phyloP scores from a whole-genome alignment of 768 basidiomycete species.

The Panaeolus cyanescens region DNA sequence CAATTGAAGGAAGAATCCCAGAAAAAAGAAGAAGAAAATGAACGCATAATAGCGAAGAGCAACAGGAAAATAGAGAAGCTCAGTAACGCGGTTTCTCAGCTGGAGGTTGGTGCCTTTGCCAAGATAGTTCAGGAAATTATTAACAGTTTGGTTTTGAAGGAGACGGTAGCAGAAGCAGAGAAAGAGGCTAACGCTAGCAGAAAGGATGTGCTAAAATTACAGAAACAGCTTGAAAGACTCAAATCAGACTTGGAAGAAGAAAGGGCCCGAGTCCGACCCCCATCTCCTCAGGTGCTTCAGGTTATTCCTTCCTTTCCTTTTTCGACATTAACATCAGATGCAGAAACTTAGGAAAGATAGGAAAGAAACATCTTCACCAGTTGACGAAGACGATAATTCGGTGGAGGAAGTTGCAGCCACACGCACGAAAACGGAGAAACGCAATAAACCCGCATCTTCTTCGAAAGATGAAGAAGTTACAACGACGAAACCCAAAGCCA shows the following conservation, averaged over 20 bases:
- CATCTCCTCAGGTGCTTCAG: constrained; percentile 19
- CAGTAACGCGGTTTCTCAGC: neutral
- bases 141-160: constrained; percentile 6
- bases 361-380: neutral
- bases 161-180: constrained; percentile 33
- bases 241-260: constrained; percentile 44
- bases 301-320: neutral
- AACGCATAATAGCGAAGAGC: constrained; percentile 39
- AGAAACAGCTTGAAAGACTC: constrained; percentile 46
- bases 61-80: constrained; percentile 6
- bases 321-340: constrained; percentile 1
- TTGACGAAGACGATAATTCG: neutral
- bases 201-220: constrained; percentile 36
- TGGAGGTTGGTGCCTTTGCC: neutral
- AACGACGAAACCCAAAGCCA: neutral
- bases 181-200: constrained; percentile 37
- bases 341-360: constrained; percentile 2
- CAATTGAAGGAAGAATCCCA: constrained; percentile 43
- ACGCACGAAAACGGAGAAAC: neutral
- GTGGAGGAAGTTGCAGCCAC: neutral
- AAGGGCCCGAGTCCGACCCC: constrained; percentile 32
- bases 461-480: neutral
- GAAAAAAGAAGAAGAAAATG: constrained; percentile 34
- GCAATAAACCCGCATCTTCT: neutral
- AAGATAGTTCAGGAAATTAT: neutral